Percentiles rank a stretch among this genome's conserved stretches.
These are phyloP conservation scores for Oryza glumipatula DNA, from an alignment of 176 grass and related monocot species.

Conservation along the genomic window DNA sequence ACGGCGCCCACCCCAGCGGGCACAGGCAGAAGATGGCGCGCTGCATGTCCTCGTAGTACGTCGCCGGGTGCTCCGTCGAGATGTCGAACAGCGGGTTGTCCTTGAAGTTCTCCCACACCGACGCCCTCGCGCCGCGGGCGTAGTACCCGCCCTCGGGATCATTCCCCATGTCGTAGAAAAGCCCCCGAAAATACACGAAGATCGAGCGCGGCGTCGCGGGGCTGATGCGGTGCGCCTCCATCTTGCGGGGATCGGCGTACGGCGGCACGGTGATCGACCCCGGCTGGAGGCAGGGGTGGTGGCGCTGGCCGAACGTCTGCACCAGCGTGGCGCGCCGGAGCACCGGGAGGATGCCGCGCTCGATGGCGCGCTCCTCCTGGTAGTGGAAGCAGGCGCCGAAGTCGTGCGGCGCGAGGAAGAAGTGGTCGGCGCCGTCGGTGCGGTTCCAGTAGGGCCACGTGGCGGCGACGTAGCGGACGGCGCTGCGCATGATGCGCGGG, in stretches of 20 bases:
- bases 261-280: conserved; percentile 64
- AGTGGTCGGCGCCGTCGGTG: conserved; percentile 58
- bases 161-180: conserved; percentile 68
- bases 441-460: conserved; percentile 73
- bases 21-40: conserved; percentile 77
- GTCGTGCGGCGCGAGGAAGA: conserved; percentile 61
- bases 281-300: conserved; percentile 64
- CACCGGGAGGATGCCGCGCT: conserved; percentile 61
- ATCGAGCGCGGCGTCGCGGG: conserved; percentile 64
- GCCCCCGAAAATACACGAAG: conserved; percentile 66
- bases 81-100: conserved; percentile 84
- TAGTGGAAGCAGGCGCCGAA: conserved; percentile 73
- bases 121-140: conserved; percentile 61
- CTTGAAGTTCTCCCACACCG: conserved; percentile 77
- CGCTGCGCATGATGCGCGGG: conserved; percentile 71
- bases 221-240: conserved; percentile 59
- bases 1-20: conserved; percentile 78
- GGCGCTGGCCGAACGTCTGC: conserved; percentile 71
- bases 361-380: conserved; percentile 57
- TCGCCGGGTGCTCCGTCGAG: conserved; percentile 69
- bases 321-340: conserved; percentile 58
- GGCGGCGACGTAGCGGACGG: conserved; percentile 47
- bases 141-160: conserved; percentile 73
- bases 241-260: conserved; percentile 62
- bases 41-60: conserved; percentile 91